Percentiles rank a stretch among this genome's conserved stretches.
phyloP scores from a whole-genome alignment of 2,329 filamentous ascomycete species.

The Calonectria pauciramosa region DNA sequence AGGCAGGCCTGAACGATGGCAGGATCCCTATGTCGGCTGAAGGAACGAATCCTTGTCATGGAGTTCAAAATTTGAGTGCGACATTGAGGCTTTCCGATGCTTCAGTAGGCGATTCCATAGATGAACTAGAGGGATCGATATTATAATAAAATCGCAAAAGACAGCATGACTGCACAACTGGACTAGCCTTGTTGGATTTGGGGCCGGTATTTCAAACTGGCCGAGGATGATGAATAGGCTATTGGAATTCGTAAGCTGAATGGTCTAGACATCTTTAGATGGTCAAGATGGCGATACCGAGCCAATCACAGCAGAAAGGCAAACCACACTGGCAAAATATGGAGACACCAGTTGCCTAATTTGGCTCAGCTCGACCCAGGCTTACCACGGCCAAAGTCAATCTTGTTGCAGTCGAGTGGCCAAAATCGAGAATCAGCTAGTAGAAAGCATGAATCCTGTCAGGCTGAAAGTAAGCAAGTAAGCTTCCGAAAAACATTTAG shows the following conservation, averaged over 20 bases:
- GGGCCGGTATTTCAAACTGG: no score
- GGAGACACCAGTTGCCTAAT: no score
- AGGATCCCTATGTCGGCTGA: not conserved
- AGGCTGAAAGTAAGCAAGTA: not conserved
- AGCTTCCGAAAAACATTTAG: not conserved
- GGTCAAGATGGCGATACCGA: no score
- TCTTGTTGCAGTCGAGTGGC: not conserved
- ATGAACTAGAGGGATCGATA: not conserved
- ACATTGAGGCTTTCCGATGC: not conserved
- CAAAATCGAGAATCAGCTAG: not conserved
- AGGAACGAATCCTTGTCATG: conserved; percentile 22
- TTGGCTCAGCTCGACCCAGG: no score
- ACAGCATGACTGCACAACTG: not conserved
- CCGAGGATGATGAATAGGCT: not conserved
- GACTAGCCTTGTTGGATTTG: not conserved
- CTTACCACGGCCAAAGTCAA: not conserved
- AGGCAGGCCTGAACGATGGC: not conserved
- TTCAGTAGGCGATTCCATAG: not conserved
- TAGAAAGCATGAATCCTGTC: not conserved
- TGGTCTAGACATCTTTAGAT: not conserved
- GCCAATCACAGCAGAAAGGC: not conserved
- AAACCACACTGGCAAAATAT: not conserved
- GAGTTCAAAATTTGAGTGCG: not conserved
- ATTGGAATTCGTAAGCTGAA: not conserved
- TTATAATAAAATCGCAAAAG: not conserved